Base-by-base conservation (phyloP, 805 yeast species). In the Zygoascus biomembranicola region DNA sequence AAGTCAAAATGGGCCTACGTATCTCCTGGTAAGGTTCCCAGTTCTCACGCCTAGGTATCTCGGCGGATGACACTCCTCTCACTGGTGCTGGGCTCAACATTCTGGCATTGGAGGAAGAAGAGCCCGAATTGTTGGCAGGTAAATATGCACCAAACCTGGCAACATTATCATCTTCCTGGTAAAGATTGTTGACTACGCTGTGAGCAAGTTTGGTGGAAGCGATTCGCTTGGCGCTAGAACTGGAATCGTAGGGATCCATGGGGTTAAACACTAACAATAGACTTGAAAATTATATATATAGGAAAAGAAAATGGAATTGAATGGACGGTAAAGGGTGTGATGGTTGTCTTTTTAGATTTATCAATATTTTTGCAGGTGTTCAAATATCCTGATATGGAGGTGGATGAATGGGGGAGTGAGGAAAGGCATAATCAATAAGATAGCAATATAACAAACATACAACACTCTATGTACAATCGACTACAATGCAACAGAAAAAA, bases 141-240 rank as follows among this genome's bases (percentile, higher is more conserved):
- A 35, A n/a, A 35, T 35, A 35, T 11, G 39, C 13, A n/a, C 39
- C 39, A 8, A 35, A 35, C 5, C 39, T 11, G 13, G 39, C 13
- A 13, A 35, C 13, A n/a, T n/a, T 35, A n/a, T 11, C 39, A 5
- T 35, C 39, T 13, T 46, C 41, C 14, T 32, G 41, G 23, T 46
- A 46, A 13, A 46, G 41, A 32, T 46, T 46, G 39, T 46, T 23
- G 49, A 46, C 49, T n/a, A 46, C 26, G 41, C 49, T 46, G 23
- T 32, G 18, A 14, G 41, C 49, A 10, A 46, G 23, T 18, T 19
- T 14, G 26, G 11, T 46, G 2, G 39, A 16, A 16, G 49, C 39
- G 26, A 42, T 19, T 18, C 44, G 44, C 44, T 19, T 42, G 26
- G 44, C 44, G 26, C 26, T 18, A n/a, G 44, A 14, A 18, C 13